Evolutionary conservation across 1,284 basidiomycete species (phyloP).

Genomic region (Pseudozyma hubeiensis): DNA sequence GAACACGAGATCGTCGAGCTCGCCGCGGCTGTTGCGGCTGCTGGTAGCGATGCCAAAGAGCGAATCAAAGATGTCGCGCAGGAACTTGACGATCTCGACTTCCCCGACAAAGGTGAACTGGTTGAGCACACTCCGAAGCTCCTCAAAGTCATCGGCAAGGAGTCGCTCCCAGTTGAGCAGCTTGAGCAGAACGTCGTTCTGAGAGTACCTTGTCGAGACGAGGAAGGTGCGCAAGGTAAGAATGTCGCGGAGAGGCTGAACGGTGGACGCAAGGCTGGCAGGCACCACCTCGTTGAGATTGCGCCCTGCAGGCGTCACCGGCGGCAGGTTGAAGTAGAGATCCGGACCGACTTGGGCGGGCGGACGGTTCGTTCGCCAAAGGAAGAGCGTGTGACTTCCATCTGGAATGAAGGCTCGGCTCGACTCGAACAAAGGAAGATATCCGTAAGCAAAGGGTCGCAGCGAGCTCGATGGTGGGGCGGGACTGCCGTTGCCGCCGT

Average conservation of each 20-base stretch:
- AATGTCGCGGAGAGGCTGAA: slow-evolving; percentile 74
- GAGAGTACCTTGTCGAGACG: slow-evolving; percentile 91
- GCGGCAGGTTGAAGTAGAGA: slow-evolving; percentile 72
- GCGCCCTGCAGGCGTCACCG: slow-evolving; percentile 76
- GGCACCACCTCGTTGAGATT: slow-evolving; percentile 69
- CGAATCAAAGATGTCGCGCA: slow-evolving; percentile 89
- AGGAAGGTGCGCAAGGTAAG: slow-evolving; percentile 87
- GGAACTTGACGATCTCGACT: slow-evolving; percentile 85
- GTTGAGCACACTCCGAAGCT: slow-evolving; percentile 79
- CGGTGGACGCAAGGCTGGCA: slow-evolving; percentile 45
- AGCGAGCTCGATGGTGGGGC: slow-evolving; percentile 18
- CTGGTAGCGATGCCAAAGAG: slow-evolving; percentile 90
- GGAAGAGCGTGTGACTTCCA: slow-evolving; percentile 81
- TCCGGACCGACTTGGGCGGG: slow-evolving; percentile 74
- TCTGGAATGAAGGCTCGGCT: slow-evolving; percentile 86
- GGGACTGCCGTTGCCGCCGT: slow-evolving; percentile 9
- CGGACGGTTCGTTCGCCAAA: slow-evolving; percentile 58
- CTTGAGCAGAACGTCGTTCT: slow-evolving; percentile 85
- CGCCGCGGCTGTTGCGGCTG: slow-evolving; percentile 78
- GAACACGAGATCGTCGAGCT: slow-evolving; percentile 88
- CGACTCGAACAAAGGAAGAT: slow-evolving; percentile 85
- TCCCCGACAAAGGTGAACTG: slow-evolving; percentile 88
- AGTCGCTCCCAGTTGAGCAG: slow-evolving; percentile 82
- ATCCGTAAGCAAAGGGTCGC: slow-evolving; percentile 87
- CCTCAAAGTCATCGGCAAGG: slow-evolving; percentile 73